phyloP scores from a whole-genome alignment of 148 eudicot genomes.

The Silene uniflora region DNA sequence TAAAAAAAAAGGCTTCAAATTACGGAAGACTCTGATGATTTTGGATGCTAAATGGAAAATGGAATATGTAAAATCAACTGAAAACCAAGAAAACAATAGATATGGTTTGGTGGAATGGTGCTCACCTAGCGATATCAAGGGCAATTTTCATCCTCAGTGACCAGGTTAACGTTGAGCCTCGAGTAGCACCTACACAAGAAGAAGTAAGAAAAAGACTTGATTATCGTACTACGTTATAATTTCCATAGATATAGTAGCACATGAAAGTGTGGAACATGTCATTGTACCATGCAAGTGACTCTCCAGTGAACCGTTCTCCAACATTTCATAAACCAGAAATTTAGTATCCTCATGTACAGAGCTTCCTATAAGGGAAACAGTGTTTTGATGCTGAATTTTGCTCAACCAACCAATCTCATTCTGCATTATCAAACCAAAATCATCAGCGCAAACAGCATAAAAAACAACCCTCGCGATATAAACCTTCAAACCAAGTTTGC shows the following conservation, averaged over 20 bases:
- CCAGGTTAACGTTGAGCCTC: slow-evolving; percentile 61
- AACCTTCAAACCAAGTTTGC: slow-evolving; percentile 3
- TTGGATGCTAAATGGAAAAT: too few relatives aligned
- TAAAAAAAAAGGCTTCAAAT: not conserved
- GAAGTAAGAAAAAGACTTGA: not conserved
- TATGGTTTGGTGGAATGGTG: not conserved
- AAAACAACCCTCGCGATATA: not conserved
- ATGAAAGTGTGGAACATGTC: slow-evolving; percentile 13
- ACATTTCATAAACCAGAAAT: slow-evolving; percentile 73
- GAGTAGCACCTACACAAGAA: slow-evolving; percentile 43
- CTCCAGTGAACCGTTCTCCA: slow-evolving; percentile 78
- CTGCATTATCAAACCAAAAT: slow-evolving; percentile 37
- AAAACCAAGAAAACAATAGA: not conserved
- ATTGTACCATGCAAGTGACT: slow-evolving; percentile 66
- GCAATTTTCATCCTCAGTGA: slow-evolving; percentile 74
- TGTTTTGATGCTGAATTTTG: slow-evolving; percentile 66
- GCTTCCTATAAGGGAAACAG: slow-evolving; percentile 59
- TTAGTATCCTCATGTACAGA: slow-evolving; percentile 50
- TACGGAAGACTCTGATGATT: not conserved
- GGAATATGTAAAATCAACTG: not conserved
- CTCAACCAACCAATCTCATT: slow-evolving; percentile 68
- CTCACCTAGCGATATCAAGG: slow-evolving; percentile 74
- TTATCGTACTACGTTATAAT: not conserved
- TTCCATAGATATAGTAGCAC: not conserved
- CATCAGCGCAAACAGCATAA: not conserved